These are phyloP conservation scores for Talaromyces islandicus DNA, from an alignment of 2,329 filamentous ascomycete genomes.

Conservation along the genomic window DNA sequence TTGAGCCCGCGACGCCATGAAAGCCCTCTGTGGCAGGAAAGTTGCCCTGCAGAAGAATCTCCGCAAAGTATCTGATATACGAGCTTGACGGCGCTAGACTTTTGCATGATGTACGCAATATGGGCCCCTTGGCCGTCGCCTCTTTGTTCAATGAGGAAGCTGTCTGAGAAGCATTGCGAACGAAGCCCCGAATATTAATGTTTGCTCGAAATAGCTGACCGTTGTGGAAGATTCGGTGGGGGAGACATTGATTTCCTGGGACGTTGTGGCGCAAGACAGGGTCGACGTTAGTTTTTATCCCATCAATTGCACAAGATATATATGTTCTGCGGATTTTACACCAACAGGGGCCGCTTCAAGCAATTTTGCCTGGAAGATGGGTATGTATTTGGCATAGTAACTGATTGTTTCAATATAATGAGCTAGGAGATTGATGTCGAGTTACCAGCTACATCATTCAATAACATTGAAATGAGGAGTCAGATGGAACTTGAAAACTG, in stretches of 20 bases:
- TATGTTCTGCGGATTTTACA: background rate
- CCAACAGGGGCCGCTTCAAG: background rate
- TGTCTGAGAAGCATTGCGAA: background rate
- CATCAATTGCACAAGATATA: background rate
- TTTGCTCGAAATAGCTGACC: background rate
- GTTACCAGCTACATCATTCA: background rate
- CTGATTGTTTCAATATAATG: background rate
- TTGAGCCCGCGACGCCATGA: too few species aligned
- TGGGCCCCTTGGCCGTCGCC: too few species aligned
- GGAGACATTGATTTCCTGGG: too few species aligned
- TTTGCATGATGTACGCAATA: background rate
- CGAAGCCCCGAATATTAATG: background rate
- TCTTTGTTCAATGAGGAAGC: background rate
- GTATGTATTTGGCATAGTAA: background rate
- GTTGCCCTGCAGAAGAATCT: too few species aligned
- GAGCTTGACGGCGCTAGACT: background rate
- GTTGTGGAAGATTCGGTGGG: background rate
- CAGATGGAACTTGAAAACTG: background rate
- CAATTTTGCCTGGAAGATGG: background rate
- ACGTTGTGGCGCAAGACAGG: too few species aligned
- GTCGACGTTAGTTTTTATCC: too few species aligned
- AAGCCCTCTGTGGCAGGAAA: too few species aligned
- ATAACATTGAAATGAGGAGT: background rate
- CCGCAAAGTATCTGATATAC: too few species aligned
- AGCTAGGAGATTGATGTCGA: too few species aligned